Evolutionary conservation across 257 asterid genomes (phyloP), one percentile per base, ranked within the genome.

Genomic region (Solanum rostratum): DNA sequence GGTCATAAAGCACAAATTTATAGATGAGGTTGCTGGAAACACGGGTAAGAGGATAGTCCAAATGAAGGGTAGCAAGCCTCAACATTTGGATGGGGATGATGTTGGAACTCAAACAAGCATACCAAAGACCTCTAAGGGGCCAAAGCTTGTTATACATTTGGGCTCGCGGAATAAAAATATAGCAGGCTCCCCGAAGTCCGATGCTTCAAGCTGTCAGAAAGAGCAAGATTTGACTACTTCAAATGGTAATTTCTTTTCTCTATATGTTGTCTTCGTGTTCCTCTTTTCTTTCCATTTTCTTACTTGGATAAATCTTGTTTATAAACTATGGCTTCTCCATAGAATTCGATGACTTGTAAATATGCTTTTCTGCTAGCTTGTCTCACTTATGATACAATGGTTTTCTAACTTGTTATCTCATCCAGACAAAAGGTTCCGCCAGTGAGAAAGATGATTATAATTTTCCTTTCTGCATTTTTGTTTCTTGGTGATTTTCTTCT

Each of bases 81-180:
- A 85, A 68, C 89, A 83, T 82, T 60, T 86, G 86, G 85, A 85
- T 80, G 86, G 33, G 74, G 96, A 92, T 84, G 95, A 92, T 68
- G 83, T 50, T 85, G 94, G 90, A 87, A 84, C 86, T 86, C 86
- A 90, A 76, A 84, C 86, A 53, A 87, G 88, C 69, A 84, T 81
- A 66, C 85, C 93, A 46, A 93, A 86, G 92, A 68, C 89, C 83
- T 84, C 91, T 50, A 93, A 89, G 83, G 98, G 97, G 70, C 92
- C 97, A 15, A 95, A 95, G 94, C 97, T 97, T 62, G 99, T 97
- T 84, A 95, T 97, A 86, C 98, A 95, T 92, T 86, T 95, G 94
- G 97, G 99, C 68, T 90, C 91, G 18, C 89, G 99, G 74, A 92
- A 88, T 86, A 92, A 89, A 91, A 93, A 88, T 71, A 50, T 87